phyloP scores from a whole-genome alignment of 305 asterid genomes.

The Fraxinus nigra region DNA sequence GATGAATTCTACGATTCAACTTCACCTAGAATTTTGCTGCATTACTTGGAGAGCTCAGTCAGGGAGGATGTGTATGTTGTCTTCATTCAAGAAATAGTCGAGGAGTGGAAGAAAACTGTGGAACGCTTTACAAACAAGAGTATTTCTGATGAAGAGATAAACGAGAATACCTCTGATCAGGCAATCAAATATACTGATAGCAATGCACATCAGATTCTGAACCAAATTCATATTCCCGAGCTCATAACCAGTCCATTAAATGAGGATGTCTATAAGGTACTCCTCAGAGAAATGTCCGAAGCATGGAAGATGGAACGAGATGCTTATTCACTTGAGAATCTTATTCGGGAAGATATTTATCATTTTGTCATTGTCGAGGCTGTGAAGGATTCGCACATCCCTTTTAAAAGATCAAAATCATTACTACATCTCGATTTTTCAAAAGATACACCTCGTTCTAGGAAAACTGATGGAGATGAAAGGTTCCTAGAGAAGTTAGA shows the following conservation, averaged over 20 bases:
- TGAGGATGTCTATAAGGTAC: conserved; percentile 37
- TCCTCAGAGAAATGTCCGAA: conserved; percentile 35
- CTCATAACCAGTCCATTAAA: conserved; percentile 27
- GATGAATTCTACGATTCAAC: conserved; percentile 3
- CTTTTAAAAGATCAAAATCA: conserved; percentile 14
- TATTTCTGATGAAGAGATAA: not conserved
- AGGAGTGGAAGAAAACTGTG: conserved; percentile 23
- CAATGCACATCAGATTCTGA: not conserved
- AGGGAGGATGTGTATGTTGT: conserved; percentile 34
- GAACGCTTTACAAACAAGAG: not conserved
- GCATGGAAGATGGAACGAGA: conserved; percentile 36
- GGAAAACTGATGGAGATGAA: conserved; percentile 31
- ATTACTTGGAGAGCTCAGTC: conserved; percentile 28
- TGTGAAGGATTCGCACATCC: conserved; percentile 23
- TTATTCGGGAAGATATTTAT: conserved; percentile 38
- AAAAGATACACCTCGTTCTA: conserved; percentile 22
- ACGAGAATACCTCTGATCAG: not conserved
- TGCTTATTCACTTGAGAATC: conserved; percentile 28
- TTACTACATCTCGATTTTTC: conserved; percentile 7
- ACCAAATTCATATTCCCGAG: not conserved
- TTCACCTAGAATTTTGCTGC: conserved; percentile 8
- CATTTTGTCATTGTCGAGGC: conserved; percentile 33
- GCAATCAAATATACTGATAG: not conserved
- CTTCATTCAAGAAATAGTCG: conserved; percentile 21
- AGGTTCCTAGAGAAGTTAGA: conserved; percentile 37